phyloP scores from a whole-genome alignment of 345 rosid genomes.

The Bruguiera sexangula region DNA sequence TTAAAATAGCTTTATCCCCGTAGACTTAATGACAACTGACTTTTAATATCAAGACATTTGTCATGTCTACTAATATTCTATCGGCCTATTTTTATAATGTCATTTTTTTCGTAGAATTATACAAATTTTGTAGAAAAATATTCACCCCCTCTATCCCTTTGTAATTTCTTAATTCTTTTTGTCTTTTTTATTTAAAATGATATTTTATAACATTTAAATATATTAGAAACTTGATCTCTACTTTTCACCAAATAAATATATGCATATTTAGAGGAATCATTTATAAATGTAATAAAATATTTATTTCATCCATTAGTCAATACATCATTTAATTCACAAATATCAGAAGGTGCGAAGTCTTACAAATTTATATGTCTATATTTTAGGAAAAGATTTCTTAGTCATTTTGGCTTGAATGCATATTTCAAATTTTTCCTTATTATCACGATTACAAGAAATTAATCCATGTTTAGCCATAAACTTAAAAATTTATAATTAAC shows the following conservation, averaged over 20 bases:
- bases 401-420: constrained; percentile 11
- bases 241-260: too few species aligned
- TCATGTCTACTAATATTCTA: not conserved
- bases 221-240: not conserved
- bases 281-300: too few species aligned
- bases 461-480: not conserved
- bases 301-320: too few species aligned
- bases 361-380: not conserved
- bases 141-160: constrained; percentile 3
- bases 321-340: not conserved
- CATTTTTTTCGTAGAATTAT: not conserved
- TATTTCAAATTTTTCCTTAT: not conserved
- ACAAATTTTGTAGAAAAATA: constrained; percentile 1
- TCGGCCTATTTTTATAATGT: constrained; percentile 2
- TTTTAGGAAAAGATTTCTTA: constrained; percentile 10
- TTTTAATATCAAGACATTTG: constrained; percentile 2
- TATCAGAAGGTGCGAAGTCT: constrained; percentile 1
- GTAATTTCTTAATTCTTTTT: not conserved
- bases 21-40: not conserved
- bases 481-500: not conserved
- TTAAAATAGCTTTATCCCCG: not conserved
- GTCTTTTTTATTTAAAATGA: not conserved
- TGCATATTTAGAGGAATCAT: too few species aligned
- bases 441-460: not conserved
- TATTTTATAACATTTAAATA: not conserved